These are phyloP conservation scores for Ogataea hybrid DNA, from an alignment of 1,139 yeast genomes.

Conservation along the genomic window DNA sequence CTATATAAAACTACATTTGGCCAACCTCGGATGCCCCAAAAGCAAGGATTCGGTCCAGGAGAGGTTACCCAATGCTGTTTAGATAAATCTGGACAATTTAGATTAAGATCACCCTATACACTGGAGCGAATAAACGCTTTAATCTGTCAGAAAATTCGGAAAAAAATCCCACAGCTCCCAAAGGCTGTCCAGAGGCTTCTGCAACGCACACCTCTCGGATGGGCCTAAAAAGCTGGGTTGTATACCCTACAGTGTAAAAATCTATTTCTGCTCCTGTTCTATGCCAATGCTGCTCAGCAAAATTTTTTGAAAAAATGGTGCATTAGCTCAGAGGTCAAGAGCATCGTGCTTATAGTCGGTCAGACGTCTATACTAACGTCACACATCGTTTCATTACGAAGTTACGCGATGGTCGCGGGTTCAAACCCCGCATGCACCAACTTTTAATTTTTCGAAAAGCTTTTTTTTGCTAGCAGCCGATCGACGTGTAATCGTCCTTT, in stretches of 20 bases:
- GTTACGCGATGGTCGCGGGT: slow-evolving; percentile 39
- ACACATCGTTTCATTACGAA: slow-evolving; percentile 32
- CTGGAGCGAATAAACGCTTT: too few relatives aligned
- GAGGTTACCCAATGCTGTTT: too few relatives aligned
- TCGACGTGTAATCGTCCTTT: background rate
- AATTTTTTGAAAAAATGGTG: slow-evolving; percentile 25
- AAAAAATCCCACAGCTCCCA: too few relatives aligned
- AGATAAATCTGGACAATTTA: too few relatives aligned
- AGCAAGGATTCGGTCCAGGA: too few relatives aligned
- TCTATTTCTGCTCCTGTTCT: background rate
- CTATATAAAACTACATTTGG: too few relatives aligned
- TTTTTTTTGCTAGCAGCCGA: slow-evolving; percentile 6
- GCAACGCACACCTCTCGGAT: too few relatives aligned
- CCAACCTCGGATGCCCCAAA: too few relatives aligned
- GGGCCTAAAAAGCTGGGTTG: too few relatives aligned
- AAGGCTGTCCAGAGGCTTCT: too few relatives aligned
- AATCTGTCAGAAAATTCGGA: too few relatives aligned
- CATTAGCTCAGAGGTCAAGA: slow-evolving; percentile 38
- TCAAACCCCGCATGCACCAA: slow-evolving; percentile 38
- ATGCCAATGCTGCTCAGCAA: slow-evolving; percentile 3
- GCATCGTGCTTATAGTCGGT: slow-evolving; percentile 39
- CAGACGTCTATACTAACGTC: slow-evolving; percentile 34
- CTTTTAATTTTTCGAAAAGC: slow-evolving; percentile 1
- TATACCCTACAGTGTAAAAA: background rate
- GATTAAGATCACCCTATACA: too few relatives aligned